Percentiles rank a stretch among this genome's conserved stretches.
Conservation (phyloP, 495 filamentous ascomycete genomes). For the Lasiosphaeria hispida region DNA sequence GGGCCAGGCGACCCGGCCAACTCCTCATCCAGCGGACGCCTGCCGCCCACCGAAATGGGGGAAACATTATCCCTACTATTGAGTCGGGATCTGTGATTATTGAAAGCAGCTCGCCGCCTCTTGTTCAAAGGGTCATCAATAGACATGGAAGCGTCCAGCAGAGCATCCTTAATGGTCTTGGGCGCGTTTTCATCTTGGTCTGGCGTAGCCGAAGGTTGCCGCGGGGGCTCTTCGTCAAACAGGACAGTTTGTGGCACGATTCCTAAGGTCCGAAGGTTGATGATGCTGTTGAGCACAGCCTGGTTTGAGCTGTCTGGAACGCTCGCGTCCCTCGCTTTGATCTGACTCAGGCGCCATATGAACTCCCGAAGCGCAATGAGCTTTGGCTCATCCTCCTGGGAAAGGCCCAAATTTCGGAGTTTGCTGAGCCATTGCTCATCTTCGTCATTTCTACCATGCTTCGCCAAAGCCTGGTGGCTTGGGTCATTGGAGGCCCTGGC, state of each 20-base stretch:
- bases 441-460: slow-evolving; percentile 76
- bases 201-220: slow-evolving; percentile 18
- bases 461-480: slow-evolving; percentile 37
- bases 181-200: slow-evolving; percentile 44
- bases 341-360: slow-evolving; percentile 79
- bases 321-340: slow-evolving; percentile 57
- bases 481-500: slow-evolving; percentile 30
- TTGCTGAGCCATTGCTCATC: slow-evolving; percentile 92
- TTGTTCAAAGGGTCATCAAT: slow-evolving; percentile 67
- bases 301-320: slow-evolving; percentile 27
- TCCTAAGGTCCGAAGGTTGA: slow-evolving; percentile 65
- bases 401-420: slow-evolving; percentile 80
- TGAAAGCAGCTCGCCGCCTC: slow-evolving; percentile 54
- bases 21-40: slow-evolving; percentile 27
- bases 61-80: slow-evolving; percentile 40
- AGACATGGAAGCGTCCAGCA: slow-evolving; percentile 88
- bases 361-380: slow-evolving; percentile 83
- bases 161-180: slow-evolving; percentile 83
- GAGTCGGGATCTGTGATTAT: slow-evolving; percentile 49
- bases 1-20: slow-evolving; percentile 24
- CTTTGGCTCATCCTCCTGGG: slow-evolving; percentile 83
- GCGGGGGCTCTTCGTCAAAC: slow-evolving; percentile 68
- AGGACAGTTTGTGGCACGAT: slow-evolving; percentile 85
- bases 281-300: slow-evolving; percentile 59
- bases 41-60: slow-evolving; percentile 34